Evolutionary conservation across 148 eudicot species (phyloP), one percentile per base, ranked within the genome.

Genomic region (Rhododendron ovatum): DNA sequence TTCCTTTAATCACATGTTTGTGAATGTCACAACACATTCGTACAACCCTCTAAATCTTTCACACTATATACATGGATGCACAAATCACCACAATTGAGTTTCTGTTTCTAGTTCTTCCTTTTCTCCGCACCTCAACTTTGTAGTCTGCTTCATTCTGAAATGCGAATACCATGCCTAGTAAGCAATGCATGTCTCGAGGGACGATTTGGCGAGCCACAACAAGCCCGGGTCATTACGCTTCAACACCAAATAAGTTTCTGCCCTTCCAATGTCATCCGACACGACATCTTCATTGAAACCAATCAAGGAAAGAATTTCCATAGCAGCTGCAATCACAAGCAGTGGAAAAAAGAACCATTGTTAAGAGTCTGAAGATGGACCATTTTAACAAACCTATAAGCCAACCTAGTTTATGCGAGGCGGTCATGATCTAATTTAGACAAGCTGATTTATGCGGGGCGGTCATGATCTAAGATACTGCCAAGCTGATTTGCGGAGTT

Each of bases 131-230:
- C 18, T 3, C 39, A 30, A 71, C 39, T 71, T 30, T 3, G 39
- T 12, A 26, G 39, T 69, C 75, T 12, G 76, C 41, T 75, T n/a
- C 26, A 1, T n/a, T 41, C 69, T 26, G 53, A 59, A 41, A 1
- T 13, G 4, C 11, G 1, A 37, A 7, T 37, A 30, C 43, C 55
- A 13, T 7, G 37, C 26, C 85, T 86, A 75, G 86, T 81, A 83
- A 43, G 85, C 90, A 55, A 93, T 86, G 90, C 87, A 83, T 12
- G 92, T 87, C 91, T 96, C 99, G 7, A 95, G 90, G 50, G 89
- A 87, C 37, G 97, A 94, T 88, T 96, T 96, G 30, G 97, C 98
- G n/a, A 96, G 96, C 99, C 99, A 96, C 84, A 95, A 88, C 87
- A 95, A 88, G 59, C 94, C 99, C 0, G 94, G 99, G 82, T 96